Evolutionary conservation across 108 stramenopile species (phyloP).

Genomic region (Craspedostauros australis): DNA sequence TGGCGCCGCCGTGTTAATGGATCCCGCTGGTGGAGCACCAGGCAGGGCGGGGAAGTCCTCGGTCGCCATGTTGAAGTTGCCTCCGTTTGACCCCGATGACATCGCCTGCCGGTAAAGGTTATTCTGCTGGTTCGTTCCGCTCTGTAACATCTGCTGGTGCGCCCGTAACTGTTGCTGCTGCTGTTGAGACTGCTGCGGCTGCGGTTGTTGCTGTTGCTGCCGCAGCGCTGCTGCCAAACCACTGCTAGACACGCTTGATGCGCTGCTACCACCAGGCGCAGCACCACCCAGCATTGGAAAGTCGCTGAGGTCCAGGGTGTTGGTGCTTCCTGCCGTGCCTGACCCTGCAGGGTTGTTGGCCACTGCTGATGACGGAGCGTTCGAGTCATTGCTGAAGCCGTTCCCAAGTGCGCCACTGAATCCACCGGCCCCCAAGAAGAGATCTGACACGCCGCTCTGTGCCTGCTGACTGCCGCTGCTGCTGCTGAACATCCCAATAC

Average conservation of each 20-base stretch:
- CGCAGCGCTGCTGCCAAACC: constrained; percentile 69
- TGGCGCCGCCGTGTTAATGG: constrained; percentile 13
- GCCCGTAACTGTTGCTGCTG: constrained; percentile 32
- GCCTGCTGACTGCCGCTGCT: constrained; percentile 32
- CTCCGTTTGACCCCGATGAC: constrained; percentile 46
- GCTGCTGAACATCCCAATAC: neutral
- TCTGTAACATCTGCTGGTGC: constrained; percentile 69
- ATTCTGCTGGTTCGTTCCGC: constrained; percentile 28
- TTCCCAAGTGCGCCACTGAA: constrained; percentile 40
- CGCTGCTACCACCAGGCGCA: constrained; percentile 21
- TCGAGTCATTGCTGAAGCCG: constrained; percentile 36
- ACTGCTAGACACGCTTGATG: constrained; percentile 27
- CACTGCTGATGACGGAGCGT: constrained; percentile 21
- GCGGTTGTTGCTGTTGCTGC: constrained; percentile 49
- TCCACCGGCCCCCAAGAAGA: constrained; percentile 45
- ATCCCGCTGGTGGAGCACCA: constrained; percentile 23
- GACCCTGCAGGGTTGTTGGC: constrained; percentile 15
- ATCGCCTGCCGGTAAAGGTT: constrained; percentile 77
- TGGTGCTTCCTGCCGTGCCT: constrained; percentile 11
- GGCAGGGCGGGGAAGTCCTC: constrained; percentile 77
- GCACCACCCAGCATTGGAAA: constrained; percentile 79
- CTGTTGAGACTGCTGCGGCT: constrained; percentile 24
- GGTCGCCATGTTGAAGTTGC: constrained; percentile 74
- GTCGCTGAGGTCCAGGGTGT: constrained; percentile 74
- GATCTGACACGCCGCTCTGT: constrained; percentile 34